These are phyloP conservation scores for Globisporangium viniferum DNA, from an alignment of 352 stramenopile species.

Conservation along the genomic window DNA sequence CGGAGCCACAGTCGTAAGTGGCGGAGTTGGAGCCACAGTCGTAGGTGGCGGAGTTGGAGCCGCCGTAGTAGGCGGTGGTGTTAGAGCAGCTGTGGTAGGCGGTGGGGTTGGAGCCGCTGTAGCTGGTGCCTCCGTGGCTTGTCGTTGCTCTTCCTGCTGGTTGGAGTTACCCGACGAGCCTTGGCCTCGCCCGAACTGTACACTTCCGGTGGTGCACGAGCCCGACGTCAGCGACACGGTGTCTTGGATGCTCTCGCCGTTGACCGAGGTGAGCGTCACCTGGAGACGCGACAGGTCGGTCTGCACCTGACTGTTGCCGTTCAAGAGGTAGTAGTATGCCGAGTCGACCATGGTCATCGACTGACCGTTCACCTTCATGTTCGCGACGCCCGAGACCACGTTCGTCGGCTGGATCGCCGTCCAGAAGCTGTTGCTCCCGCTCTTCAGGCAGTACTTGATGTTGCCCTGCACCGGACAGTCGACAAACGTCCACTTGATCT, in stretches of 20 bases:
- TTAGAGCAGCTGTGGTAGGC: no score
- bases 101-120: no score
- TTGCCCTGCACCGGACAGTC: constrained; percentile 54
- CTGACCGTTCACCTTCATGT: constrained; percentile 37
- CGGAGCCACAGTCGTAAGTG: no score
- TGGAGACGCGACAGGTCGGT: constrained; percentile 31
- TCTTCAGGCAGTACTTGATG: constrained; percentile 60
- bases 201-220: constrained; percentile 30
- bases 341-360: constrained; percentile 49
- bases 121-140: no score
- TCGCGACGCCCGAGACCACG: constrained; percentile 23
- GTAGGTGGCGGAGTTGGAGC: no score
- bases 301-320: constrained; percentile 30
- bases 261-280: constrained; percentile 42
- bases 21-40: no score
- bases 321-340: constrained; percentile 66
- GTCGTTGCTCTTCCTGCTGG: no score
- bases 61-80: no score
- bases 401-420: constrained; percentile 38
- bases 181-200: constrained; percentile 27
- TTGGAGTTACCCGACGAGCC: no score
- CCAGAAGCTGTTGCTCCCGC: constrained; percentile 42
- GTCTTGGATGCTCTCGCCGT: constrained; percentile 37
- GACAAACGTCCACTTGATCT: constrained; percentile 64
- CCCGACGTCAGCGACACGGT: constrained; percentile 35